These are phyloP conservation scores for Zymoseptoria brevis DNA, from an alignment of 2,329 filamentous ascomycete species.

Conservation along the genomic window DNA sequence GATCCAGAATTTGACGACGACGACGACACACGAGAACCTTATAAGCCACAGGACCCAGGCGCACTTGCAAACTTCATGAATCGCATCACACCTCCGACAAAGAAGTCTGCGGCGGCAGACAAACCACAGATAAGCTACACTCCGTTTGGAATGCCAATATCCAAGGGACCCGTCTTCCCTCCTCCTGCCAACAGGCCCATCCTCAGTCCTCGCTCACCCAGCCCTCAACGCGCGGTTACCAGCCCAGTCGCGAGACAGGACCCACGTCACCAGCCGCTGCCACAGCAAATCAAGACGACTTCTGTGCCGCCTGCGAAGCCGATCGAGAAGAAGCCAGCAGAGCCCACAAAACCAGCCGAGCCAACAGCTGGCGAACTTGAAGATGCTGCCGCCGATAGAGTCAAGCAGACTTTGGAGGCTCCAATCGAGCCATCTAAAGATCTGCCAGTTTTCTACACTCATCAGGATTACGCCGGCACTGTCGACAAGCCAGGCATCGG, in stretches of 20 bases:
- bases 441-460: constrained; percentile 60
- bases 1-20: constrained; percentile 30
- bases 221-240: constrained; percentile 55
- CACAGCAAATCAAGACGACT: constrained; percentile 24
- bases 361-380: constrained; percentile 43
- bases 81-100: constrained; percentile 19
- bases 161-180: constrained; percentile 46
- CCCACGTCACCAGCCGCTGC: constrained; percentile 8
- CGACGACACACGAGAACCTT: constrained; percentile 27
- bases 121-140: constrained; percentile 25
- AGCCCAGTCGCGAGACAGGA: constrained; percentile 31
- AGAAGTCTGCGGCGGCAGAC: constrained; percentile 4
- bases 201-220: constrained; percentile 60
- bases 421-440: constrained; percentile 53
- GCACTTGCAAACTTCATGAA: constrained; percentile 27
- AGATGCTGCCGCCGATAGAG: constrained; percentile 62
- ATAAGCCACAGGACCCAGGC: constrained; percentile 20
- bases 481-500: constrained; percentile 36
- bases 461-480: constrained; percentile 38
- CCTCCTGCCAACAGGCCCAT: constrained; percentile 33
- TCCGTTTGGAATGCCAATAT: constrained; percentile 29
- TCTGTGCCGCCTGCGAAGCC: constrained; percentile 28
- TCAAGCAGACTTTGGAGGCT: constrained; percentile 55
- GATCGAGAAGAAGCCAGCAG: constrained; percentile 24
- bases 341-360: constrained; percentile 29